Evolutionary conservation across 345 rosid species (phyloP).

Genomic region (Camelina laxa): DNA sequence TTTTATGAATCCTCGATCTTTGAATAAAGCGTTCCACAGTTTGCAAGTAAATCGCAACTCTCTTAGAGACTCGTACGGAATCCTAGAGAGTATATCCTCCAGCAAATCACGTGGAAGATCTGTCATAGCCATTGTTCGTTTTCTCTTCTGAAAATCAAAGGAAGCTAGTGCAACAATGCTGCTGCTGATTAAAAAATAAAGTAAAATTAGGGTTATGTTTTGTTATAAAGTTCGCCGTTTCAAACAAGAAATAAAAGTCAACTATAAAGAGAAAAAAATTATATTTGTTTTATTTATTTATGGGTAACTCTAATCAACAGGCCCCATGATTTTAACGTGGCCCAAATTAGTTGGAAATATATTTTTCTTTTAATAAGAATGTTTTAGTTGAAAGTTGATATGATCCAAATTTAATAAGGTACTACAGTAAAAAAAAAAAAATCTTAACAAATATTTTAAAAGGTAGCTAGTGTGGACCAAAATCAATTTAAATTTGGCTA

Average conservation of each 20-base stretch:
- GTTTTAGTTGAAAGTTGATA: not conserved
- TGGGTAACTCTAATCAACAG: constrained; percentile 6
- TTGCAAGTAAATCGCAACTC: not conserved
- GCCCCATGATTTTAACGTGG: not conserved
- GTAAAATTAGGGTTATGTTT: too few relatives aligned
- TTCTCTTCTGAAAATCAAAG: not conserved
- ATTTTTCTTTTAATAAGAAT: not conserved
- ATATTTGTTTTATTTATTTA: too few relatives aligned
- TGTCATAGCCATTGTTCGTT: not conserved
- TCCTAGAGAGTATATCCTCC: not conserved
- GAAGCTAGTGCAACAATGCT: not conserved
- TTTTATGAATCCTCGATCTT: not conserved
- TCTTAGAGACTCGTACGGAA: not conserved
- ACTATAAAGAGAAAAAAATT: not conserved
- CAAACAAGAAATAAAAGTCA: not conserved
- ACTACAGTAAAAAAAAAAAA: too few relatives aligned
- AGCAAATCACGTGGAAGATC: not conserved
- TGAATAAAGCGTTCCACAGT: not conserved
- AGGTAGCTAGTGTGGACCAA: not conserved
- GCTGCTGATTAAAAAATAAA: too few relatives aligned
- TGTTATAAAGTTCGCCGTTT: not conserved
- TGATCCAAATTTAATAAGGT: not conserved
- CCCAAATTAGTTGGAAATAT: not conserved
- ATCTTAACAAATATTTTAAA: not conserved
- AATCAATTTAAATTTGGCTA: constrained; percentile 16